Percentiles rank a stretch among this genome's conserved stretches.
Conservation (phyloP, 208 protist species). For the Strigomonas culicis region DNA sequence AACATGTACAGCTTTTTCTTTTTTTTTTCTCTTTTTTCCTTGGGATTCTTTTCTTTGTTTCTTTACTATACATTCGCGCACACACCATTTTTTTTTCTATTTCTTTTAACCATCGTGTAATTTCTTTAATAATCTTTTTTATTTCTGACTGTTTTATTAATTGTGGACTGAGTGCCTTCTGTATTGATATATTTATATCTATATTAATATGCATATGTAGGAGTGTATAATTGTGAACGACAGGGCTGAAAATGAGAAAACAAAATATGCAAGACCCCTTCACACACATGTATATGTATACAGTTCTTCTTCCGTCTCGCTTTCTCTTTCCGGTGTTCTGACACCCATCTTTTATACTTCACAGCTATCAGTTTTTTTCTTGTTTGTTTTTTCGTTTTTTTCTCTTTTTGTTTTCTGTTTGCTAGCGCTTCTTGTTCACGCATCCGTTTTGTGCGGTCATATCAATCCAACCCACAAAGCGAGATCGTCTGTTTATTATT, state of each 20-base stretch:
- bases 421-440: neutral
- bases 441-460: neutral
- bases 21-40: slow-evolving; percentile 12
- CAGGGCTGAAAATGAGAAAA: too few relatives aligned
- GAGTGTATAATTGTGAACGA: too few relatives aligned
- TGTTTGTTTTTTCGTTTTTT: neutral
- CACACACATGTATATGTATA: too few relatives aligned
- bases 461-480: neutral
- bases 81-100: neutral
- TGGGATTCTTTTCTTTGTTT: slow-evolving; percentile 11
- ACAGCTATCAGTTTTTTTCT: neutral
- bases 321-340: neutral
- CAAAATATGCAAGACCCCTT: too few relatives aligned
- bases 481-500: neutral
- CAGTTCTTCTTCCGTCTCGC: neutral
- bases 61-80: neutral
- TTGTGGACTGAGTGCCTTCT: too few relatives aligned
- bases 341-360: neutral
- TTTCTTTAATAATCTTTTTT: neutral
- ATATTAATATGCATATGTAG: slow-evolving; percentile 18
- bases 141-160: too few relatives aligned
- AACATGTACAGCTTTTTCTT: neutral
- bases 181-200: slow-evolving; percentile 14
- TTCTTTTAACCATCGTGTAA: slow-evolving; percentile 3
- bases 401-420: slow-evolving; percentile 9